phyloP scores from a whole-genome alignment of 495 filamentous ascomycete genomes.

The Eremomyces bilateralis region DNA sequence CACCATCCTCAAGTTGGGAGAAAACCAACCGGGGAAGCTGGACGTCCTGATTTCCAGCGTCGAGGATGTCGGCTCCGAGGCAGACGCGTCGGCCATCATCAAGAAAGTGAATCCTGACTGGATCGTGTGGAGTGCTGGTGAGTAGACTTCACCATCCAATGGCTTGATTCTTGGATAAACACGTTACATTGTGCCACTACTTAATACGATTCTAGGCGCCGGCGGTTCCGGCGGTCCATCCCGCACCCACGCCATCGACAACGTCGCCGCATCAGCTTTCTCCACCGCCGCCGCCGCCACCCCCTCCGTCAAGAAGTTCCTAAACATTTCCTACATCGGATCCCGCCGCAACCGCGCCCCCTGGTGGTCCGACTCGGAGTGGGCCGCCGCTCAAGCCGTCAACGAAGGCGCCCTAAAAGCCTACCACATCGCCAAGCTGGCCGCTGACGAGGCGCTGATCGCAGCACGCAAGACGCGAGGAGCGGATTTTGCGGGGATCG shows the following conservation, averaged over 20 bases:
- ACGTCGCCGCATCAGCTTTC: conserved; percentile 48
- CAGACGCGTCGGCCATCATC: conserved; percentile 37
- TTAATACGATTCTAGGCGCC: conserved; percentile 26
- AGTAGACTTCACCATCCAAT: conserved; percentile 5
- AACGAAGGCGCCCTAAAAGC: conserved; percentile 33
- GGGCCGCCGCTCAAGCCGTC: conserved; percentile 25
- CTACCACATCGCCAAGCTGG: conserved; percentile 56
- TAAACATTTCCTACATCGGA: conserved; percentile 47
- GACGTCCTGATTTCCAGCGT: conserved; percentile 43
- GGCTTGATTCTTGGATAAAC: neutral
- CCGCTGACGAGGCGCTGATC: conserved; percentile 52
- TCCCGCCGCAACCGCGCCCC: conserved; percentile 33
- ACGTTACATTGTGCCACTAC: neutral
- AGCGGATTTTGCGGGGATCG: conserved; percentile 35
- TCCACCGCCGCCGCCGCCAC: conserved; percentile 38
- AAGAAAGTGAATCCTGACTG: conserved; percentile 40
- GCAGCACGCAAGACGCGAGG: conserved; percentile 17
- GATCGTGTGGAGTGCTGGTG: conserved; percentile 63
- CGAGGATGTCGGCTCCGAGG: conserved; percentile 41
- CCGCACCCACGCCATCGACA: conserved; percentile 32
- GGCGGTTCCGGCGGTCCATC: conserved; percentile 52
- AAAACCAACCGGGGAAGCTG: conserved; percentile 30
- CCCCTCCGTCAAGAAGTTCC: conserved; percentile 42
- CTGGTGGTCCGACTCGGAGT: conserved; percentile 47
- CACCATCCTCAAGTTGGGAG: conserved; percentile 36